Conservation (phyloP, 2,329 filamentous ascomycete species). For the Aspergillus sp. region DNA sequence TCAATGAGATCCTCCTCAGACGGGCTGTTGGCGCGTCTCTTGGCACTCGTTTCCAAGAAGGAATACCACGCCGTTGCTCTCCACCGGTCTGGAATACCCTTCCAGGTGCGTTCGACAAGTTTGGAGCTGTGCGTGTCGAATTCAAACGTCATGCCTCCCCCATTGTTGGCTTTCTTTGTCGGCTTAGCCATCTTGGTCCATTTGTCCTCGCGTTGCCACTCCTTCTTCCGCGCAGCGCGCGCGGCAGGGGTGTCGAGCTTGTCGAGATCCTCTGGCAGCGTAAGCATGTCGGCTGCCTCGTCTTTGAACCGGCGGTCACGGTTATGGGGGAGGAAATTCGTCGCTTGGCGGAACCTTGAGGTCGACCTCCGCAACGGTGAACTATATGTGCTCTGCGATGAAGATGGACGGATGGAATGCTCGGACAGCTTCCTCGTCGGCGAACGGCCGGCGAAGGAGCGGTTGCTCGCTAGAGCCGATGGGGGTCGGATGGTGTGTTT, state of each 20-base stretch:
- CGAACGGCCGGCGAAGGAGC: conserved; percentile 44
- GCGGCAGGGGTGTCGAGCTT: conserved; percentile 49
- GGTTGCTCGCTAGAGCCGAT: conserved; percentile 46
- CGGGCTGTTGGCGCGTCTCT: conserved; percentile 59
- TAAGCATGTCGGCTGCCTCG: conserved; percentile 65
- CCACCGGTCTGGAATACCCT: conserved; percentile 96
- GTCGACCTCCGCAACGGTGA: conserved; percentile 40
- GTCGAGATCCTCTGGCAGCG: conserved; percentile 52
- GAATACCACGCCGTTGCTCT: conserved; percentile 91
- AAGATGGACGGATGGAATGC: conserved; percentile 45
- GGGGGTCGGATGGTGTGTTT: conserved; percentile 52
- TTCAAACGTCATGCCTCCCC: conserved; percentile 66
- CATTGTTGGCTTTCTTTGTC: conserved; percentile 45
- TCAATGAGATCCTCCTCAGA: conserved; percentile 70
- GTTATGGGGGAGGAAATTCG: conserved; percentile 55
- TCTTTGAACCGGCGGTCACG: conserved; percentile 55
- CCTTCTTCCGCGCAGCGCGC: conserved; percentile 55
- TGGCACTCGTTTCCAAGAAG: conserved; percentile 78
- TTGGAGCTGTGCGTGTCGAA: conserved; percentile 84
- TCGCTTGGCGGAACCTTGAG: conserved; percentile 51
- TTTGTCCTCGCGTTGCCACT: conserved; percentile 63
- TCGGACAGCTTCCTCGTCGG: conserved; percentile 42
- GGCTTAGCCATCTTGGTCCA: conserved; percentile 66
- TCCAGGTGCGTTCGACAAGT: conserved; percentile 90
- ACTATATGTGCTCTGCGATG: conserved; percentile 46